phyloP scores from a whole-genome alignment of 768 basidiomycete genomes.

The Epithele typhae region DNA sequence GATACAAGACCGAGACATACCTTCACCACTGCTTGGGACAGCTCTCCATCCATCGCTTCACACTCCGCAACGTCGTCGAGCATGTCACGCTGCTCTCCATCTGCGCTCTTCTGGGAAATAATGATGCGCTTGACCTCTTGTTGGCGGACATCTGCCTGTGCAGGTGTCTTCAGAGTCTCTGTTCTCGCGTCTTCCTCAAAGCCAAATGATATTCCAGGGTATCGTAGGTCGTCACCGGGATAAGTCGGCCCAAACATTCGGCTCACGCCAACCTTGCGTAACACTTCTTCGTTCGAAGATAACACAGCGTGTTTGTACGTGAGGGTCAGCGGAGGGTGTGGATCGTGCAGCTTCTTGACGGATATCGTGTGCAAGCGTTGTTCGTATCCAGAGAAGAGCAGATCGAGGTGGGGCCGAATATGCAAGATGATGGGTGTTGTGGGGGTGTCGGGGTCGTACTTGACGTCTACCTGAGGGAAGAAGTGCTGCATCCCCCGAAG shows the following conservation, averaged over 20 bases:
- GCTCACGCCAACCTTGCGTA: slow-evolving; percentile 63
- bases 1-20: no score
- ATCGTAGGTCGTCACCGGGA: slow-evolving; percentile 68
- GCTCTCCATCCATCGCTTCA: slow-evolving; percentile 66
- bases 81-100: slow-evolving; percentile 56
- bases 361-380: slow-evolving; percentile 80
- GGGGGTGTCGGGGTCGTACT: slow-evolving; percentile 72
- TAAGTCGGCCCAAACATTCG: slow-evolving; percentile 83
- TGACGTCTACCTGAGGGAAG: slow-evolving; percentile 81
- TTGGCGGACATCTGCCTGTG: slow-evolving; percentile 53
- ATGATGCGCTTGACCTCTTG: slow-evolving; percentile 77
- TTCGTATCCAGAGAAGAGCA: slow-evolving; percentile 77
- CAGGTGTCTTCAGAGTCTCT: slow-evolving; percentile 45
- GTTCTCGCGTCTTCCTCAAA: slow-evolving; percentile 66
- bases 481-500: slow-evolving; percentile 60
- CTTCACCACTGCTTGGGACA: slow-evolving; percentile 64
- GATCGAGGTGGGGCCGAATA: slow-evolving; percentile 75
- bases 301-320: slow-evolving; percentile 63
- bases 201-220: slow-evolving; percentile 81
- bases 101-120: slow-evolving; percentile 62
- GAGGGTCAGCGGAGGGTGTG: slow-evolving; percentile 61
- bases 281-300: slow-evolving; percentile 54
- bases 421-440: slow-evolving; percentile 75
- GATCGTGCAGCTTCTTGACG: slow-evolving; percentile 61
- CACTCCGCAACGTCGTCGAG: slow-evolving; percentile 69